Conservation (phyloP, 2,329 filamentous ascomycete genomes). For the Aspergillus sp. region DNA sequence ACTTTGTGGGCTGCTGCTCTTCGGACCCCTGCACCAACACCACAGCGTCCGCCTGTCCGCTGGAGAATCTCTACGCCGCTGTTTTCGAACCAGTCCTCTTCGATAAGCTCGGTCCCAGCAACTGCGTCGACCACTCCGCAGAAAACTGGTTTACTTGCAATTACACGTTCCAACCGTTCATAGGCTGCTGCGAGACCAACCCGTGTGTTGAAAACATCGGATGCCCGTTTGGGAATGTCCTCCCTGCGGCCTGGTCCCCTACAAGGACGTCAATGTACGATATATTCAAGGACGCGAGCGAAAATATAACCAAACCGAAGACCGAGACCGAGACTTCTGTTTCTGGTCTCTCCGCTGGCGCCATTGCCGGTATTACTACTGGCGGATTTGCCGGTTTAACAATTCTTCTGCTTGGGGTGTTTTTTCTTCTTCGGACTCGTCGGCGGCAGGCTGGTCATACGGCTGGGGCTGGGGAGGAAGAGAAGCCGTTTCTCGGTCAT, state of each 20-base stretch:
- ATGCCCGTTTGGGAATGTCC: background rate
- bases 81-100: background rate
- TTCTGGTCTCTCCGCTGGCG: background rate
- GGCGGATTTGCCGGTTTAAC: background rate
- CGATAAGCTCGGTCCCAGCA: background rate
- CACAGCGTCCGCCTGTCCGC: background rate
- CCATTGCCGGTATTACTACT: background rate
- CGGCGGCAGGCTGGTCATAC: no score
- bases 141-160: background rate
- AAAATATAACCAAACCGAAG: background rate
- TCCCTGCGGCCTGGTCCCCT: background rate
- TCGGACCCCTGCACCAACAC: background rate
- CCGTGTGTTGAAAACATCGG: background rate
- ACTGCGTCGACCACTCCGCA: background rate
- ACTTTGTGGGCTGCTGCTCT: conserved; percentile 1
- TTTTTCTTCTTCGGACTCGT: no score
- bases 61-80: background rate
- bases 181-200: background rate
- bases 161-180: background rate
- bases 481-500: no score
- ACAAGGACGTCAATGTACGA: background rate
- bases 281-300: background rate
- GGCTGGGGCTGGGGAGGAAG: no score
- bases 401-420: no score
- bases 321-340: background rate